These are phyloP conservation scores for Alternaria angustiovoidea DNA, from an alignment of 2,329 filamentous ascomycete genomes.

Conservation along the genomic window DNA sequence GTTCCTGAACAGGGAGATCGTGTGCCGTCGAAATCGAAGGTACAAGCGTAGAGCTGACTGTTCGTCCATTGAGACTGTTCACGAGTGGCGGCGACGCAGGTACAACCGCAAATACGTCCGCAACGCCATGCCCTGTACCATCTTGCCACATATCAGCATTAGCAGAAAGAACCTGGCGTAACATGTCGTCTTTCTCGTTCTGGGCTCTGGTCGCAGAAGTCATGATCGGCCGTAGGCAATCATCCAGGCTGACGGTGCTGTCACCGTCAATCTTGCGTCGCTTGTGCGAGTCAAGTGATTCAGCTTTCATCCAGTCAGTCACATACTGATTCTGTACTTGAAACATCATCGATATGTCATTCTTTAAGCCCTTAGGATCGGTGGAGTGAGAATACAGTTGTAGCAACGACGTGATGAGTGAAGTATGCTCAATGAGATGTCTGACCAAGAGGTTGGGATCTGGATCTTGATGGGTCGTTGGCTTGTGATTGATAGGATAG, in stretches of 20 bases:
- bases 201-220: not conserved
- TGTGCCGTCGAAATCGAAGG: not conserved
- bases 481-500: conserved; percentile 1
- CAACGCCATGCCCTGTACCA: conserved; percentile 23
- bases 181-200: conserved; percentile 16
- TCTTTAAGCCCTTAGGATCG: conserved; percentile 21
- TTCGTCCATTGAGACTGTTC: not conserved
- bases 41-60: not conserved
- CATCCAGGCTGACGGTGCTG: not conserved
- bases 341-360: conserved; percentile 31
- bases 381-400: conserved; percentile 23
- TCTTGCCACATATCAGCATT: conserved; percentile 32
- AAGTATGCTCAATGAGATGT: conserved; percentile 24
- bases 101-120: conserved; percentile 21
- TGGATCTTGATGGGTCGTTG: conserved; percentile 9
- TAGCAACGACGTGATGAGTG: conserved; percentile 27
- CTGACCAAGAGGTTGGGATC: conserved; percentile 15
- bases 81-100: not conserved
- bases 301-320: conserved; percentile 22
- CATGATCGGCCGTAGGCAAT: not conserved
- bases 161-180: conserved; percentile 23
- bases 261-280: not conserved
- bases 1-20: not conserved
- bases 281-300: conserved; percentile 6
- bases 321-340: conserved; percentile 25